Evolutionary conservation across 2,329 filamentous ascomycete genomes (phyloP).

Genomic region (Talaromyces sp.): DNA sequence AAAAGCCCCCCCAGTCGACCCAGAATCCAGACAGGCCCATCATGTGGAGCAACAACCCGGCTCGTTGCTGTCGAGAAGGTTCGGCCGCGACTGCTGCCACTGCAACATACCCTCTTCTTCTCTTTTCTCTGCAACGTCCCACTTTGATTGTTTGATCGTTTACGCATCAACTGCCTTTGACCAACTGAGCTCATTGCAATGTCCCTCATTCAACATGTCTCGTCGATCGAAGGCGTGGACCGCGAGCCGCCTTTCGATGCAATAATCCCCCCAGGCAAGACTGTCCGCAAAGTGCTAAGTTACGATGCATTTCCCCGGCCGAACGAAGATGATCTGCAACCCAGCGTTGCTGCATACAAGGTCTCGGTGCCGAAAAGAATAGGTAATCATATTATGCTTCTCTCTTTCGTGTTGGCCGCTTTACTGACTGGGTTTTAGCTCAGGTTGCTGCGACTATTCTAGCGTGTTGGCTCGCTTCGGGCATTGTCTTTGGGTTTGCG

Average conservation of each 20-base stretch:
- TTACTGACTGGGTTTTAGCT: constrained; percentile 27
- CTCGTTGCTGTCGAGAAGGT: constrained; percentile 2
- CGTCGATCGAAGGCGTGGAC: constrained; percentile 48
- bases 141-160: background rate
- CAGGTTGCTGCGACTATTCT: constrained; percentile 64
- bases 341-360: constrained; percentile 49
- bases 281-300: constrained; percentile 41
- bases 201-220: constrained; percentile 53
- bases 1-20: background rate
- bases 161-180: background rate
- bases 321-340: constrained; percentile 38
- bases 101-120: background rate
- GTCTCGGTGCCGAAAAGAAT: constrained; percentile 40
- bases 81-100: background rate
- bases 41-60: constrained; percentile 7
- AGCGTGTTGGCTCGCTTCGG: constrained; percentile 74
- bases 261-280: constrained; percentile 24
- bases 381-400: constrained; percentile 21
- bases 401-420: background rate
- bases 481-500: constrained; percentile 78
- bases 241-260: constrained; percentile 32
- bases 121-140: background rate
- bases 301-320: constrained; percentile 48
- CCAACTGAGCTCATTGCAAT: constrained; percentile 29
- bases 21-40: constrained; percentile 1